Evolutionary conservation across 78 protist species (phyloP).

Genomic region (slime mould (Dictyostelium discoideum)): DNA sequence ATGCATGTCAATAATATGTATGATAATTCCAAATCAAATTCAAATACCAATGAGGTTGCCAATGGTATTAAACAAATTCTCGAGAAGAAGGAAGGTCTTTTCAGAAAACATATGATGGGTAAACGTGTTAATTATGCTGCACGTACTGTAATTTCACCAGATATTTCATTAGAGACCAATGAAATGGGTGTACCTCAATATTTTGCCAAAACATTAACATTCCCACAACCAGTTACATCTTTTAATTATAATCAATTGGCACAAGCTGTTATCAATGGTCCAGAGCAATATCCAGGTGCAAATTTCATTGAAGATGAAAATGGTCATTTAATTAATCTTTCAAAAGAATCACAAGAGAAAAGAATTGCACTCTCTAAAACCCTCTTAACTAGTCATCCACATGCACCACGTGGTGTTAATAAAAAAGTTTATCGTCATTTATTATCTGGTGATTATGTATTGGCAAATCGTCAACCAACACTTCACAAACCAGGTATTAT

Average conservation of each 20-base stretch:
- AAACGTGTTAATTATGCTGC: constrained; percentile 99
- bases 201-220: constrained; percentile 72
- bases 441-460: constrained; percentile 93
- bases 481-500: constrained; percentile 98
- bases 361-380: constrained; percentile 86
- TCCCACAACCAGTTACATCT: constrained; percentile 82
- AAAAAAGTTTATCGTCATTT: constrained; percentile 96
- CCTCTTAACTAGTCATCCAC: constrained; percentile 71
- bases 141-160: constrained; percentile 99
- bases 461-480: constrained; percentile 99
- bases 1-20: constrained; percentile 79
- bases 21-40: constrained; percentile 62
- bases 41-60: constrained; percentile 18
- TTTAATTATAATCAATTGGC: constrained; percentile 81
- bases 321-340: constrained; percentile 81
- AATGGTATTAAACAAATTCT: constrained; percentile 95
- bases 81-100: constrained; percentile 98
- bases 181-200: constrained; percentile 94
- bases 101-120: constrained; percentile 99
- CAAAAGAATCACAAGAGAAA: constrained; percentile 33
- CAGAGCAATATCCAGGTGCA: constrained; percentile 95
- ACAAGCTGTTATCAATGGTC: constrained; percentile 96
- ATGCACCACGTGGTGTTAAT: constrained; percentile 59
- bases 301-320: constrained; percentile 86
- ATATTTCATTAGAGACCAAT: constrained; percentile 91